Percentiles rank a stretch among this genome's conserved stretches.
These are phyloP conservation scores for Alternaria sp. DNA, from an alignment of 2,329 filamentous ascomycete species.

Conservation along the genomic window DNA sequence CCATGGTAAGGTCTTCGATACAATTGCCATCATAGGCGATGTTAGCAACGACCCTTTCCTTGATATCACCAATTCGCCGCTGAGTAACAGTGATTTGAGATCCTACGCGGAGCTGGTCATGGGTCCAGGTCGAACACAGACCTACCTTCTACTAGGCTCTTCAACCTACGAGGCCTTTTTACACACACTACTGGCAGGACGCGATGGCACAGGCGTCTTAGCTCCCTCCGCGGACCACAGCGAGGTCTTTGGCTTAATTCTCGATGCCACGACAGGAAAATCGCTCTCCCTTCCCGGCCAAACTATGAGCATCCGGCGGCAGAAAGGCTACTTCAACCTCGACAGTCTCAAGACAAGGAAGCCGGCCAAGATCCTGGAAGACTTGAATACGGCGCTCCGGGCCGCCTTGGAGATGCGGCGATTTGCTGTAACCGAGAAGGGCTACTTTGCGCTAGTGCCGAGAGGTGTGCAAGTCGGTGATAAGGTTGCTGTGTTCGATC, in stretches of 20 bases:
- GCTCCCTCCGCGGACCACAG: conserved; percentile 27
- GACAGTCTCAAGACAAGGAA: conserved; percentile 28
- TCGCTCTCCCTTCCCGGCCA: conserved; percentile 32
- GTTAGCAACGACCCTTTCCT: conserved; percentile 19
- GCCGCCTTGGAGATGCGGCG: conserved; percentile 31
- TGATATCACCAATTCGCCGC: conserved; percentile 21
- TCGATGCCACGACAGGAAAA: conserved; percentile 25
- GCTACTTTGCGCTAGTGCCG: conserved; percentile 36
- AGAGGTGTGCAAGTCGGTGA: conserved; percentile 25
- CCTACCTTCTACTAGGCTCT: conserved; percentile 12
- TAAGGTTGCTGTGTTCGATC: conserved; percentile 28
- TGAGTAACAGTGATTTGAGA: conserved; percentile 12
- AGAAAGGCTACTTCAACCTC: conserved; percentile 32
- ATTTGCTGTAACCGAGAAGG: conserved; percentile 32
- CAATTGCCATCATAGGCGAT: conserved; percentile 17
- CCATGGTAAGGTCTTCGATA: conserved; percentile 29
- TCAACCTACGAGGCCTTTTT: conserved; percentile 36
- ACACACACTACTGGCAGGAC: conserved; percentile 31
- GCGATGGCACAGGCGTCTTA: conserved; percentile 24
- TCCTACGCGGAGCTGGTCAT: conserved; percentile 21
- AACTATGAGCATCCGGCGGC: conserved; percentile 26
- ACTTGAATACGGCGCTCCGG: conserved; percentile 24
- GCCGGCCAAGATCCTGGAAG: conserved; percentile 24
- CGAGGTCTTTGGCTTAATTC: conserved; percentile 35
- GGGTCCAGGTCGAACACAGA: neutral